Conservation (phyloP, 75 land plant genomes). For the Gnetum montanum region DNA sequence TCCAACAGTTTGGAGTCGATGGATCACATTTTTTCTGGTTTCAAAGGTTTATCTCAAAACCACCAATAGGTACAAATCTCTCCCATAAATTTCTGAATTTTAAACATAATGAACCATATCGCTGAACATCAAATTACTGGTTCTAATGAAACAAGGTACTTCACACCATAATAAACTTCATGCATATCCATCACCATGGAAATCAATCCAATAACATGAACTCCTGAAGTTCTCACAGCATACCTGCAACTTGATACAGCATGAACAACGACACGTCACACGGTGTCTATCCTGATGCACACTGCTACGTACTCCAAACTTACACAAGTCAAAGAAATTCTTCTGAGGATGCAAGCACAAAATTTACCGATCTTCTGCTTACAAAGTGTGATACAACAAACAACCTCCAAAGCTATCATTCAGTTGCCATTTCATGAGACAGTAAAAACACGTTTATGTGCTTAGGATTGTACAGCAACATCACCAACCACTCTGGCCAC, state of each 20-base stretch:
- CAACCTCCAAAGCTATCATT: not conserved
- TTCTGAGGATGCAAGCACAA: not conserved
- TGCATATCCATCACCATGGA: too few species aligned
- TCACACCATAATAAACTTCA: too few species aligned
- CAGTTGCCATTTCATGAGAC: not conserved
- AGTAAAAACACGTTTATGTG: not conserved
- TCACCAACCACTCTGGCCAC: slow-evolving; percentile 4
- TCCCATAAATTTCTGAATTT: too few species aligned
- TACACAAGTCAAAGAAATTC: not conserved
- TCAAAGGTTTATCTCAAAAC: too few species aligned
- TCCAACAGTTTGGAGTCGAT: too few species aligned
- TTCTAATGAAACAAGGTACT: too few species aligned
- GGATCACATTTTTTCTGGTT: too few species aligned
- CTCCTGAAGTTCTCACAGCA: not conserved
- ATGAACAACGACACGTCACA: not conserved
- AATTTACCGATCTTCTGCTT: not conserved
- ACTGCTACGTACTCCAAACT: not conserved
- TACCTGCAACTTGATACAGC: not conserved
- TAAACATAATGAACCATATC: too few species aligned
- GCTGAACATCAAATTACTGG: too few species aligned
- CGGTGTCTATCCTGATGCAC: not conserved
- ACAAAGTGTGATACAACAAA: not conserved
- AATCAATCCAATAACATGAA: too few species aligned
- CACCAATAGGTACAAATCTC: too few species aligned
- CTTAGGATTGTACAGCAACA: slow-evolving; percentile 5